Evolutionary conservation across 176 grass and related monocot species (phyloP), one percentile per base, ranked within the genome.

Genomic region (Oryza brachyantha): DNA sequence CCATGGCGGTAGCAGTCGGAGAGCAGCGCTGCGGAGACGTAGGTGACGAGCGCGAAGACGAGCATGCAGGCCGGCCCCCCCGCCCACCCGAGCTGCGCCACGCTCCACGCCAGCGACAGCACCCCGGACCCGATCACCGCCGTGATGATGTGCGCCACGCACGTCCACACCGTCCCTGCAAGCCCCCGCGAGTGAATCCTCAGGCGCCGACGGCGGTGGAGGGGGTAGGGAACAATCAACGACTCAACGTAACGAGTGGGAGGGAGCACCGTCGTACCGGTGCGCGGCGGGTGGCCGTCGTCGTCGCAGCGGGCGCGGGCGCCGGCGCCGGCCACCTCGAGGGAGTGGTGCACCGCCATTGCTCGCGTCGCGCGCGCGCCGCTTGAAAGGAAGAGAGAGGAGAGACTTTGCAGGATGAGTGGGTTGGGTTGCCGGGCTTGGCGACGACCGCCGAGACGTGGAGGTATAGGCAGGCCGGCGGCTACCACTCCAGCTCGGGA

Each of bases 21-120:
- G 43, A 94, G 87, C 21, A 98, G 83, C 10, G 81, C 62, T 22
- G 92, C 93, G 16, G 92, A 94, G 83, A 93, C 91, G 80, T 91
- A 98, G 69, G 91, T 95, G 40, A 94, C 85, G 79, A 91, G 64
- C 54, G 90, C 76, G 85, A 98, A 98, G 81, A 83, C 85, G 43
- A 93, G 22, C 81, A 98, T 68, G 80, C 87, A 77, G 14, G 61
- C 71, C 7, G 92, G 96, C 3, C 92, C 92, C 5, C 78, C 75
- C 68, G 94, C 64, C 90, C 96, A 94, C 2, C 96, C 92, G 31
- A 98, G 96, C 87, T 95, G 83, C 54, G 89, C 88, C 65, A 94
- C 87, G 19, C 85, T 85, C 96, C 96, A 98, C 0, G 96, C 92
- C 76, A 98, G 83, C 5, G 95, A 94, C 77, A 98, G 83, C 68